Base-by-base conservation (phyloP, 164 flowering plant species). In the Aristolochia fimbriata region DNA sequence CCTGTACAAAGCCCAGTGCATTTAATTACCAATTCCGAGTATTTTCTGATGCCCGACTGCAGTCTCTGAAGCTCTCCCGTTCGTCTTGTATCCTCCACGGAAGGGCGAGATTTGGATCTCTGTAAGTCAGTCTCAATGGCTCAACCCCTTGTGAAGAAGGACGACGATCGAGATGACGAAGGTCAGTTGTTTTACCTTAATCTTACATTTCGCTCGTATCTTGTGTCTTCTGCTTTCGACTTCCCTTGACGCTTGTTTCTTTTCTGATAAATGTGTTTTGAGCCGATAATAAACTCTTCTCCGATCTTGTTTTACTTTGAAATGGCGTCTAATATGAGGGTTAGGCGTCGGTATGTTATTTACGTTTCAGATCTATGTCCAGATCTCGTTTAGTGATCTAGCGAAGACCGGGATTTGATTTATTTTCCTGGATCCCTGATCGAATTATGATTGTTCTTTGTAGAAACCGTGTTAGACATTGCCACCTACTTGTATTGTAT, bases 101-200 rank as follows among this genome's bases (percentile, higher is more conserved):
- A 37, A 37, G 10, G 43, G 43, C 43, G 43, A 37, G 43, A 37
- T 37, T 37, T 37, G 8, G 43, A 37, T 37, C 43, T 37, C 7
- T 7, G 43, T 37, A 37, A 37, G 43, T 37, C 30, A 7, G 43
- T 37, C 10, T 7, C 21, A 21, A 62, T 62, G 65, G 57, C 65
- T 17, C 65, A 62, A 43, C 65, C 65, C 10, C 57, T 62, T 30
- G 47, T 62, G 6, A 62, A 62, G 65, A 62, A 62, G 45, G 65
- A 62, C 41, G 65, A 62, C 58, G 65, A 62, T 62, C 48, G 65
- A 23, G 65, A 62, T 15, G 65, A 62, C 31, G 65, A 62, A 62
- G 65, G 65, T 62, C 19, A 49, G 52, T 49, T 10, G 52, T 49
- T 49, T 49, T 15, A 10, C 21, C 20, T 49, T 49, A 21, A 2